Evolutionary conservation across 75 land plant genomes (phyloP).

Genomic region (Picea sitchensis): DNA sequence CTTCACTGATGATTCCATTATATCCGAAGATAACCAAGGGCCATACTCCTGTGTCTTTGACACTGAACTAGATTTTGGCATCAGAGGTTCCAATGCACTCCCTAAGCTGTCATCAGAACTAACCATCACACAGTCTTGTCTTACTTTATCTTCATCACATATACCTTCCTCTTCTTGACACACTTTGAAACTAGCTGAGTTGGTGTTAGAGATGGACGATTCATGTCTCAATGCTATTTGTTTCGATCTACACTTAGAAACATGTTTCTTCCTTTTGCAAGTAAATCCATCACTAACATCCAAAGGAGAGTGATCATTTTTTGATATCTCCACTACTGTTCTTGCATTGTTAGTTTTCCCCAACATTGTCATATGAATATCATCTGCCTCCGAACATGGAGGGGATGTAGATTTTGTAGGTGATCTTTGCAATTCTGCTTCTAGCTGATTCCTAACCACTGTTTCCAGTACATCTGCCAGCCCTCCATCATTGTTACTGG

Average conservation of each 20-base stretch:
- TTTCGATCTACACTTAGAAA: not conserved
- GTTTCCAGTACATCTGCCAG: not conserved
- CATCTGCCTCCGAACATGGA: not conserved
- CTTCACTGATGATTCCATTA: no score
- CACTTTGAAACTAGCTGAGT: no score
- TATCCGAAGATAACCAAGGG: no score
- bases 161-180: no score
- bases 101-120: no score
- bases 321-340: not conserved
- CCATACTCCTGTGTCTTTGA: no score
- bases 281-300: not conserved
- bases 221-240: no score
- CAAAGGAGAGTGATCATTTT: slow-evolving; percentile 3
- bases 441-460: not conserved
- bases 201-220: no score
- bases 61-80: no score
- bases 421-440: slow-evolving; percentile 3
- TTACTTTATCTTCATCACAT: no score
- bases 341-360: not conserved
- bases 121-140: no score
- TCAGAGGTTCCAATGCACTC: no score
- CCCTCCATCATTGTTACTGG: not conserved
- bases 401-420: slow-evolving; percentile 1
- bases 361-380: not conserved
- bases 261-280: not conserved